phyloP scores from a whole-genome alignment of 495 filamentous ascomycete genomes.

The Symbiotaphrina buchneri region DNA sequence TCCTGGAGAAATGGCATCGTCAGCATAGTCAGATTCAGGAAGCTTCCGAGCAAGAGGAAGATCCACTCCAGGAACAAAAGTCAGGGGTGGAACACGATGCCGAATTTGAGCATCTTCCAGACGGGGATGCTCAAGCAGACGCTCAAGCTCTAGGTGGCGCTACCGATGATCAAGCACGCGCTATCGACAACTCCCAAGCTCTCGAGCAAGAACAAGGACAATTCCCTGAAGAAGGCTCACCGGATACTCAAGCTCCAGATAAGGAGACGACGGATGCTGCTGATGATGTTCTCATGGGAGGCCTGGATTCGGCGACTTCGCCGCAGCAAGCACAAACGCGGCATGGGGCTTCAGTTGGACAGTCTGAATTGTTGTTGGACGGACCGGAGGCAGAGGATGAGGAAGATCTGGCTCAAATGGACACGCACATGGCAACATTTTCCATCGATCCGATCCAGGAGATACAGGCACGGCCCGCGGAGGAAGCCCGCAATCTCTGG shows the following conservation, averaged over 20 bases:
- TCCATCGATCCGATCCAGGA: conserved; percentile 31
- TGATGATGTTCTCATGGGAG: too few relatives aligned
- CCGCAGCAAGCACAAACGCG: too few relatives aligned
- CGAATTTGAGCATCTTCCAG: conserved; percentile 77
- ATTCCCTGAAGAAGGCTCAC: conserved; percentile 14
- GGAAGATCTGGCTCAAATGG: too few relatives aligned
- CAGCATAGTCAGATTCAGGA: conserved; percentile 58
- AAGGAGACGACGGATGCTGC: neutral
- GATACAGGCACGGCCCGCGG: conserved; percentile 16
- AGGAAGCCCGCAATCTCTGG: conserved; percentile 65
- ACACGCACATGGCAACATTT: conserved; percentile 47
- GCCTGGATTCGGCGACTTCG: too few relatives aligned
- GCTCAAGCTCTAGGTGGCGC: conserved; percentile 81
- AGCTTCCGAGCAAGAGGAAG: conserved; percentile 36
- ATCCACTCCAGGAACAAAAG: conserved; percentile 13
- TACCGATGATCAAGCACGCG: conserved; percentile 60
- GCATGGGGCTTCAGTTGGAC: too few relatives aligned
- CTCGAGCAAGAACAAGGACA: conserved; percentile 49
- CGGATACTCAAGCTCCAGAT: neutral
- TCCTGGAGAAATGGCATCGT: conserved; percentile 81
- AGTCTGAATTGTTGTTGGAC: neutral
- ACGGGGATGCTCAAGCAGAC: conserved; percentile 58
- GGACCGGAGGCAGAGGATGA: neutral
- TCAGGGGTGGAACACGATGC: conserved; percentile 26
- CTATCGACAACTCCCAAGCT: conserved; percentile 66